These are phyloP conservation scores for Fusarium tjaetaba DNA, from an alignment of 2,329 filamentous ascomycete genomes.

Conservation along the genomic window DNA sequence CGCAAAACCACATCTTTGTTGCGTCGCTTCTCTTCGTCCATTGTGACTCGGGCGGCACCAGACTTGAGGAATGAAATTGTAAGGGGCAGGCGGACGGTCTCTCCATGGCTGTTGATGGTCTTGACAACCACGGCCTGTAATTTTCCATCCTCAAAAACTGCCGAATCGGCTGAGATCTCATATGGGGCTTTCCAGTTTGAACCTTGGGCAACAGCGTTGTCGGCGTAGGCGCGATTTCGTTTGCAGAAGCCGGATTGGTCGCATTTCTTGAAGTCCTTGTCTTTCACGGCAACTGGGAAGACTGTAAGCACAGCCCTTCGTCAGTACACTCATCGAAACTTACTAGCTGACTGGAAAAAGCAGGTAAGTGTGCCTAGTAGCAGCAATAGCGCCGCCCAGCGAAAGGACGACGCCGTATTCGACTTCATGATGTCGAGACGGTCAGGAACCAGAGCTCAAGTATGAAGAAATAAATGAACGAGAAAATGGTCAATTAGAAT, in stretches of 20 bases:
- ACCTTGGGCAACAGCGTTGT: conserved; percentile 72
- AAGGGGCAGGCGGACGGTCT: conserved; percentile 81
- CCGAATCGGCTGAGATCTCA: conserved; percentile 74
- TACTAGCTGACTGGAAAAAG: conserved; percentile 73
- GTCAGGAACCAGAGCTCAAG: conserved; percentile 24
- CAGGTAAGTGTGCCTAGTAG: conserved; percentile 67
- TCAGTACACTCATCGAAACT: conserved; percentile 37
- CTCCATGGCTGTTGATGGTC: conserved; percentile 68
- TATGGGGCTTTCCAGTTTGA: conserved; percentile 84
- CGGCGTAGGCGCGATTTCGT: conserved; percentile 90
- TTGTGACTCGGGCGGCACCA: conserved; percentile 83
- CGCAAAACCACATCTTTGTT: conserved; percentile 90
- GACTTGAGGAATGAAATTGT: conserved; percentile 90
- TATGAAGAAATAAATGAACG: conserved; percentile 1
- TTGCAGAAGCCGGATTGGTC: conserved; percentile 97
- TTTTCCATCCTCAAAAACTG: conserved; percentile 81
- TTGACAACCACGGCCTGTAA: conserved; percentile 86
- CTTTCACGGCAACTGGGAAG: conserved; percentile 80
- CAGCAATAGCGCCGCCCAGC: conserved; percentile 73
- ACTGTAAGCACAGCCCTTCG: conserved; percentile 29
- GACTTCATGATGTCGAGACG: conserved; percentile 59
- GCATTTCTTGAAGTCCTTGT: conserved; percentile 97
- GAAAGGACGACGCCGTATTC: conserved; percentile 61
- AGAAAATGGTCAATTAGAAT: not conserved
- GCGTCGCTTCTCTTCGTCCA: conserved; percentile 91